Evolutionary conservation across 2,329 filamentous ascomycete species (phyloP).

Genomic region (Trichoderma guizhouense): DNA sequence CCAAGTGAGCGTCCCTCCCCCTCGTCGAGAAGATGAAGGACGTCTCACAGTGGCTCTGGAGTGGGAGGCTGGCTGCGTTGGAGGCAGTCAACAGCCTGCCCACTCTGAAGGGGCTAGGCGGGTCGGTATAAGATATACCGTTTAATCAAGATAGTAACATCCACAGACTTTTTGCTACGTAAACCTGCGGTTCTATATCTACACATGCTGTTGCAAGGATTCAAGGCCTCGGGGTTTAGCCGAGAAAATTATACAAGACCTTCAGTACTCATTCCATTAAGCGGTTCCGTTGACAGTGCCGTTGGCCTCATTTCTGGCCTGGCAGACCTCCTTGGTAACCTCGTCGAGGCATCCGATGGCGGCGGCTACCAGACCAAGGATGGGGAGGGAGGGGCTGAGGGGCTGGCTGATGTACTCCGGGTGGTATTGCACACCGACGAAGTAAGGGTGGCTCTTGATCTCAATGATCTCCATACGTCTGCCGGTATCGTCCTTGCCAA

Average conservation of each 20-base stretch:
- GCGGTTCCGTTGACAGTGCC: constrained; percentile 2
- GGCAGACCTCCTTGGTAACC: constrained; percentile 24
- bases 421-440: constrained; percentile 75
- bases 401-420: constrained; percentile 71
- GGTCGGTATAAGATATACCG: background rate
- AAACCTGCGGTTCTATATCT: background rate
- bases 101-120: background rate
- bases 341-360: constrained; percentile 62
- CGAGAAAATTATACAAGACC: background rate
- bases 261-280: background rate
- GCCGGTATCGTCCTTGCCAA: constrained; percentile 75
- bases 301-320: background rate
- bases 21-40: background rate
- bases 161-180: background rate
- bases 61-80: background rate
- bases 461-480: constrained; percentile 82
- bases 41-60: background rate
- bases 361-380: constrained; percentile 81
- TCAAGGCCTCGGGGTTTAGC: background rate
- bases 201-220: background rate
- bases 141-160: background rate
- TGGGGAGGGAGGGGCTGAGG: constrained; percentile 35
- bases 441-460: constrained; percentile 79
- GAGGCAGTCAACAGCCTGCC: background rate
- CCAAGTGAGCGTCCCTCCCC: background rate